Conservation (phyloP, 2,329 filamentous ascomycete genomes). For the Colletotrichum liriopes region DNA sequence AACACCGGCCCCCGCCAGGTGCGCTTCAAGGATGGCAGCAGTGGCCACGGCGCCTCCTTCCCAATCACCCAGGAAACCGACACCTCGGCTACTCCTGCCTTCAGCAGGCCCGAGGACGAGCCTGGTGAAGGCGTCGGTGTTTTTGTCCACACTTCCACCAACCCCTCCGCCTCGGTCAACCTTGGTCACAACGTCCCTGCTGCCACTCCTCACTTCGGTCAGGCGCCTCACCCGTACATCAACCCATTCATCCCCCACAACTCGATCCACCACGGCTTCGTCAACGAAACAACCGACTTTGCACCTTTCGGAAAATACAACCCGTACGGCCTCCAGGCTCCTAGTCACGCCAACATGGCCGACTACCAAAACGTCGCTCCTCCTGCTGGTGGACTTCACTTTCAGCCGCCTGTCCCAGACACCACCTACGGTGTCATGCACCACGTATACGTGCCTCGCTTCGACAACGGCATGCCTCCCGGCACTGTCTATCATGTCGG, state of each 20-base stretch:
- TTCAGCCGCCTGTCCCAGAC: slow-evolving; percentile 72
- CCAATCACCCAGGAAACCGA: slow-evolving; percentile 28
- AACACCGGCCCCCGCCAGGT: slow-evolving; percentile 33
- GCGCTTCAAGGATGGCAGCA: slow-evolving; percentile 23
- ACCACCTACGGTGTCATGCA: slow-evolving; percentile 69
- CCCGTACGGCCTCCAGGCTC: slow-evolving; percentile 39
- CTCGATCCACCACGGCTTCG: slow-evolving; percentile 29
- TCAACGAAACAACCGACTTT: slow-evolving; percentile 29
- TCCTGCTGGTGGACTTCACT: slow-evolving; percentile 63
- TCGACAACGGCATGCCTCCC: slow-evolving; percentile 56
- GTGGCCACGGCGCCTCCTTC: slow-evolving; percentile 13
- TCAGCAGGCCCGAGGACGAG: slow-evolving; percentile 12
- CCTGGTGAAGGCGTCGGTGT: background rate
- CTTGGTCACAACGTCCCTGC: slow-evolving; percentile 18
- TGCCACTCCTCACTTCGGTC: slow-evolving; percentile 16
- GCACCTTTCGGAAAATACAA: slow-evolving; percentile 38
- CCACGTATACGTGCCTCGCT: slow-evolving; percentile 71
- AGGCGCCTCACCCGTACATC: slow-evolving; percentile 36
- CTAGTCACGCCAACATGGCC: slow-evolving; percentile 51
- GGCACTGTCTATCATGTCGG: slow-evolving; percentile 51
- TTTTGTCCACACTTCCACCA: slow-evolving; percentile 37
- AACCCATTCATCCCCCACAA: slow-evolving; percentile 42
- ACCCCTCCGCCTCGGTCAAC: slow-evolving; percentile 38
- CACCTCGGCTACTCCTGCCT: slow-evolving; percentile 25
- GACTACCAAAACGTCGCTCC: slow-evolving; percentile 62